phyloP scores from a whole-genome alignment of 345 rosid genomes.

The Alliaria petiolata region DNA sequence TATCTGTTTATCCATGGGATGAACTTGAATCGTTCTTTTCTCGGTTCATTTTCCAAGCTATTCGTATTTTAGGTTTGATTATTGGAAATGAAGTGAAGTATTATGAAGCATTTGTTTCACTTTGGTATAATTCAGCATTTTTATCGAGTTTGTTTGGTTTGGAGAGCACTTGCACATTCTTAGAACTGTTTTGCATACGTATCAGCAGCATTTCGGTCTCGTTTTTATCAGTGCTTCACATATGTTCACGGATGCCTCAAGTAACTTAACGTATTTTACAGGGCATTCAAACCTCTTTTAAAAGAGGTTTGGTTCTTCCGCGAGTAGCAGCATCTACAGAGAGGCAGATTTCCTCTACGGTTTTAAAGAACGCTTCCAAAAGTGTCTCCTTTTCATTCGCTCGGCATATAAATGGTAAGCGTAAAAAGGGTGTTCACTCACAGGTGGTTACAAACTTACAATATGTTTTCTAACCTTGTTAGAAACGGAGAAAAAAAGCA shows the following conservation, averaged over 20 bases:
- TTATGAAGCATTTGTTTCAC: neutral
- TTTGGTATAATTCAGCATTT: neutral
- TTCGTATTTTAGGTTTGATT: neutral
- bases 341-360: constrained; percentile 26
- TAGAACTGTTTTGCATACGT: neutral
- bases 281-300: constrained; percentile 43
- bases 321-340: constrained; percentile 24
- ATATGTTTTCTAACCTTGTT: neutral
- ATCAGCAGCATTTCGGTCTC: neutral
- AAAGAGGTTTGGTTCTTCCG: constrained; percentile 36
- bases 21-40: neutral
- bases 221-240: neutral
- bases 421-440: neutral
- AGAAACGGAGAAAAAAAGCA: neutral
- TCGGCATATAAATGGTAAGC: constrained; percentile 37
- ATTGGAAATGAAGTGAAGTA: neutral
- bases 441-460: neutral
- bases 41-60: neutral
- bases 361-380: constrained; percentile 16
- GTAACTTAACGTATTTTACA: constrained; percentile 19
- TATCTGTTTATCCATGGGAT: neutral
- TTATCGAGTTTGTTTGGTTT: neutral
- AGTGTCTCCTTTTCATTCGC: constrained; percentile 26
- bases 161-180: neutral
- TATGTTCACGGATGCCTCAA: constrained; percentile 7